Evolutionary conservation across 108 stramenopile species (phyloP), one percentile per base, ranked within the genome.

Genomic region (Hondaea fermentalgiana): DNA sequence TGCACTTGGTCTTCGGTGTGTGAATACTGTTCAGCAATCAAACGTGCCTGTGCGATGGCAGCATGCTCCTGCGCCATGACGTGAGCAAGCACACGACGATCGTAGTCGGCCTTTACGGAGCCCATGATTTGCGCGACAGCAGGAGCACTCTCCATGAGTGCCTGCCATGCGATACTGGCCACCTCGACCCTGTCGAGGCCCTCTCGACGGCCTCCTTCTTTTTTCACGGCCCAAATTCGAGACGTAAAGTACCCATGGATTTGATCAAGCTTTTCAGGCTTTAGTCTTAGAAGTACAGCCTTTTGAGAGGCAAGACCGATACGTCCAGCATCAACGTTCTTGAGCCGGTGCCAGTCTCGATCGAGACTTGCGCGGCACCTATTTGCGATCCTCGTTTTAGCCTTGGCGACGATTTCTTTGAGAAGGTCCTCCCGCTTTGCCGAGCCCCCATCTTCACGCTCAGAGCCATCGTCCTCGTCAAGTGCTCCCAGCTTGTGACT

Each of bases 101-200:
- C 76, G 28, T 83, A 83, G 45, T 43, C 28, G 17, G 49, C 28
- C 4, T 83, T 83, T 14, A 83, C 28, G 19, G 14, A 6, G 1
- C 49, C 76, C 19, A 83, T 21, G 12, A 83, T 25, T 28, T 53
- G 51, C 28, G 76, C 76, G 19, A 47, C 45, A 8, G 23, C 51
- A 12, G 76, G 76, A 47, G 28, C 25, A 12, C 76, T 53, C 28
- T 83, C 76, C 51, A 83, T 83, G 49, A 83, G 76, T 16, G 76
- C 76, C 76, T 83, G 76, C 76, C 76, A 83, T 23, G 76, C 51
- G 51, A 47, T 83, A 28, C 76, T 83, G 12, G 76, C 76, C 12
- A 83, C 25, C 28, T 83, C 76, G n/a, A 83, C 49, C 14, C 51
- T 43, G 25, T 83, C 49, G 14, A 83, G 42, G 14, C 14, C 64